Evolutionary conservation across 73 alveolate genomes (phyloP), one percentile per base, ranked within the genome.

Genomic region (Paramecium biaurelia): DNA sequence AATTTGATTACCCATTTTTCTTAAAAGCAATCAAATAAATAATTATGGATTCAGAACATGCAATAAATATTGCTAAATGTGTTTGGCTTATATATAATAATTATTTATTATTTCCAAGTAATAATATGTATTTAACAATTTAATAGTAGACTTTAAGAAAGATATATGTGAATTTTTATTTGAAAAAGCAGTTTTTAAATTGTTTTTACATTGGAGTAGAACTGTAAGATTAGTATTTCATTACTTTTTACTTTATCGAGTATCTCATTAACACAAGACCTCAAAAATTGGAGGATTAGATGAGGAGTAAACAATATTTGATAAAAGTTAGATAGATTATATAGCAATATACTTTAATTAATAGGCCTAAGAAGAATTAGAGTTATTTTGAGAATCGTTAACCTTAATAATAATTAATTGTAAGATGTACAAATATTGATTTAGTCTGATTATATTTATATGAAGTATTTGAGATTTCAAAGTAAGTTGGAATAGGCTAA

Each of bases 141-240:
- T 2, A 63, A 26, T 43, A 79, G 90, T 41, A 15, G 76, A 79
- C 18, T 43, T 42, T 45, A 43, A 43, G 30, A 79, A 47, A 23
- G 76, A 20, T 10, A 41, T 79, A 7, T 79, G 74, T 79, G 74
- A 79, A 41, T 9, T 79, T 41, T 7, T 79, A 41, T 18, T 79
- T 10, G 90, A 79, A 3, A 76, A 79, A 21, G 90, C 56, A 7
- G 90, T 26, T 4, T 24, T 76, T 10, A 79, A 79, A 12, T 41
- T 79, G 49, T 79, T 42, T 79, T 34, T 79, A 8, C 76, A 79
- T 79, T 79, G 90, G 90, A 43, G 90, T 34, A 42, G 32, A 21
- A 43, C 76, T 26, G 90, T 79, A 1, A 79, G 90, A 79, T 20
- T 23, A 11, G 49, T 79, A 47, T 79, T 37, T 14, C 70, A 76